Evolutionary conservation across 2,329 filamentous ascomycete species (phyloP).

Genomic region (Graphilbum ipis-grandicollis): DNA sequence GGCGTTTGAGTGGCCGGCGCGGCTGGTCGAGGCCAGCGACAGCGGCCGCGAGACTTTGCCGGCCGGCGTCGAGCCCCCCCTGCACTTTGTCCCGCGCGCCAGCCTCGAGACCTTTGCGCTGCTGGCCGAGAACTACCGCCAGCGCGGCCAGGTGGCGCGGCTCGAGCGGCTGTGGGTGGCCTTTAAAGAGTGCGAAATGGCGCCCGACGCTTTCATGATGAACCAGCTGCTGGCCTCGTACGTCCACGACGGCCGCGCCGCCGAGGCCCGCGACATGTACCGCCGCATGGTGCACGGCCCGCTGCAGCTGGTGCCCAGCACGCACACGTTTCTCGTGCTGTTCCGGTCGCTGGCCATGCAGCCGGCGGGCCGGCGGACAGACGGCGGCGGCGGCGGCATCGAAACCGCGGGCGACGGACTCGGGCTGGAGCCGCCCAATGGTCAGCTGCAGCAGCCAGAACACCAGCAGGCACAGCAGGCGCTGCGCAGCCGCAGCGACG

Average conservation of each 20-base stretch:
- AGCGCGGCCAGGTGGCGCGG: slow-evolving; percentile 37
- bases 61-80: too few species aligned
- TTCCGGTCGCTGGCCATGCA: slow-evolving; percentile 43
- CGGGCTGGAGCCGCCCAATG: slow-evolving; percentile 8
- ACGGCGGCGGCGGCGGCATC: background rate
- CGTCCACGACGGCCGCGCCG: slow-evolving; percentile 38
- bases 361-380: slow-evolving; percentile 15
- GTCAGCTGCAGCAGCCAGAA: too few species aligned
- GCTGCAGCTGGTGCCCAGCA: slow-evolving; percentile 36
- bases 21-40: slow-evolving; percentile 11
- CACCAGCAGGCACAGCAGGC: too few species aligned
- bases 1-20: slow-evolving; percentile 12
- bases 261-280: slow-evolving; percentile 38
- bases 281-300: slow-evolving; percentile 26
- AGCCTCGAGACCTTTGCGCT: slow-evolving; percentile 66
- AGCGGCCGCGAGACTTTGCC: slow-evolving; percentile 1
- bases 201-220: slow-evolving; percentile 57
- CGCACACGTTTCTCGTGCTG: slow-evolving; percentile 50
- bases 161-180: slow-evolving; percentile 44
- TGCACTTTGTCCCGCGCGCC: slow-evolving; percentile 33
- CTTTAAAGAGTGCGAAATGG: slow-evolving; percentile 44
- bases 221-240: slow-evolving; percentile 59
- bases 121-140: slow-evolving; percentile 53
- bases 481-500: background rate
- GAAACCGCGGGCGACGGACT: background rate